phyloP scores from a whole-genome alignment of 805 yeast species.

The Naumovozyma castellii region DNA sequence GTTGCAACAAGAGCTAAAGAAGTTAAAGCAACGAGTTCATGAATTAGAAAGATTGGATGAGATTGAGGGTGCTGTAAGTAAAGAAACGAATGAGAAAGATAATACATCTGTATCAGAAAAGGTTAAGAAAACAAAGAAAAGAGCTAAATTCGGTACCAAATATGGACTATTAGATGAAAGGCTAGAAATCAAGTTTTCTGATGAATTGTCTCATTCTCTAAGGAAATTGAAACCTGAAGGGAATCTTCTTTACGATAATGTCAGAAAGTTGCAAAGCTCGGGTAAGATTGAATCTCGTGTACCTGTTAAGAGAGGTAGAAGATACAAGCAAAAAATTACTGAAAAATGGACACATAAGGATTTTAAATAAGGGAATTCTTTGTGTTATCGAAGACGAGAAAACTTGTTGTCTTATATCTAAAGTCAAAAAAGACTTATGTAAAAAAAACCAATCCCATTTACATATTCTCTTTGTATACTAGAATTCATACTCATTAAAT shows the following conservation, averaged over 20 bases:
- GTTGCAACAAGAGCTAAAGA: constrained; percentile 48
- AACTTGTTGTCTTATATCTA: background rate
- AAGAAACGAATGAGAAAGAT: constrained; percentile 5
- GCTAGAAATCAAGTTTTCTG: constrained; percentile 72
- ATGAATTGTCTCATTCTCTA: constrained; percentile 78
- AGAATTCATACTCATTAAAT: background rate
- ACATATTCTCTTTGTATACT: background rate
- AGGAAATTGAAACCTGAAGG: constrained; percentile 88
- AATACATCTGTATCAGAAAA: constrained; percentile 12
- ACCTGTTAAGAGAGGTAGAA: constrained; percentile 51
- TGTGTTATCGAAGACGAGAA: no score
- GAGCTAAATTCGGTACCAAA: constrained; percentile 37
- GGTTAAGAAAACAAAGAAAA: constrained; percentile 24
- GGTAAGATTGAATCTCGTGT: constrained; percentile 84
- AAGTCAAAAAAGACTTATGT: background rate
- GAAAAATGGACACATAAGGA: constrained; percentile 94
- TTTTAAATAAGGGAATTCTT: constrained; percentile 42
- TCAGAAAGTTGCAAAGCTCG: constrained; percentile 69
- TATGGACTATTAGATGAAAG: constrained; percentile 39
- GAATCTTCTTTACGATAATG: constrained; percentile 68
- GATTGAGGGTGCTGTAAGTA: constrained; percentile 24
- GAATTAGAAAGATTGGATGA: constrained; percentile 46
- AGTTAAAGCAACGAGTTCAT: constrained; percentile 48
- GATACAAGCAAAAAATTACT: constrained; percentile 63
- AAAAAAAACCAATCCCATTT: background rate